Conservation (phyloP, 2,329 filamentous ascomycete genomes). For the Ploettnerulaceae sp. region DNA sequence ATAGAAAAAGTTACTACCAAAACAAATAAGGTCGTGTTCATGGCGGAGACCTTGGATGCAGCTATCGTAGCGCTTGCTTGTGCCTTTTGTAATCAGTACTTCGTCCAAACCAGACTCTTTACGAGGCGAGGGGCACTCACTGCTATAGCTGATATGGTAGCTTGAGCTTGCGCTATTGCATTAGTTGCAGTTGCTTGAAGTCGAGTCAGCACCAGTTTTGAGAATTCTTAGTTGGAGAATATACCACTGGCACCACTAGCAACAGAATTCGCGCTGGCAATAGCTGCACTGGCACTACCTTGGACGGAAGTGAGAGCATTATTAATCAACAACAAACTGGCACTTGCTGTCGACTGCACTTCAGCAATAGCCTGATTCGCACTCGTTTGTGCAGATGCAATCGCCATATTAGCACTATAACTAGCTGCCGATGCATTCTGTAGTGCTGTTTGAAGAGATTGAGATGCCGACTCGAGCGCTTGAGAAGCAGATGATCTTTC, state of each 20-base stretch:
- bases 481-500: slow-evolving; percentile 2
- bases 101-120: background rate
- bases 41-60: slow-evolving; percentile 11
- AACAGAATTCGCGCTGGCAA: slow-evolving; percentile 11
- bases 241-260: slow-evolving; percentile 14
- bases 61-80: slow-evolving; percentile 13
- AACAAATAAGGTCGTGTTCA: slow-evolving; percentile 18
- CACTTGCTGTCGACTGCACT: slow-evolving; percentile 4
- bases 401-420: slow-evolving; percentile 8
- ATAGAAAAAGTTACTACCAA: slow-evolving; percentile 22
- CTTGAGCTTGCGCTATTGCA: slow-evolving; percentile 14
- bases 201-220: background rate
- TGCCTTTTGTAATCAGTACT: background rate
- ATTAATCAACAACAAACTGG: slow-evolving; percentile 5
- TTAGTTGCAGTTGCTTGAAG: slow-evolving; percentile 13
- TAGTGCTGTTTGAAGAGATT: background rate
- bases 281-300: slow-evolving; percentile 11
- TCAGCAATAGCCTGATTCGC: slow-evolving; percentile 5
- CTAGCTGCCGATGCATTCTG: slow-evolving; percentile 1
- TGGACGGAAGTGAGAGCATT: slow-evolving; percentile 10
- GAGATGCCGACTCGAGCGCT: slow-evolving; percentile 5
- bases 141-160: slow-evolving; percentile 8
- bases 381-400: slow-evolving; percentile 9
- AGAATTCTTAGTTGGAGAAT: background rate
- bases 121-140: background rate